Base-by-base conservation (phyloP, 768 basidiomycete genomes). In the Gyrodon lividus region DNA sequence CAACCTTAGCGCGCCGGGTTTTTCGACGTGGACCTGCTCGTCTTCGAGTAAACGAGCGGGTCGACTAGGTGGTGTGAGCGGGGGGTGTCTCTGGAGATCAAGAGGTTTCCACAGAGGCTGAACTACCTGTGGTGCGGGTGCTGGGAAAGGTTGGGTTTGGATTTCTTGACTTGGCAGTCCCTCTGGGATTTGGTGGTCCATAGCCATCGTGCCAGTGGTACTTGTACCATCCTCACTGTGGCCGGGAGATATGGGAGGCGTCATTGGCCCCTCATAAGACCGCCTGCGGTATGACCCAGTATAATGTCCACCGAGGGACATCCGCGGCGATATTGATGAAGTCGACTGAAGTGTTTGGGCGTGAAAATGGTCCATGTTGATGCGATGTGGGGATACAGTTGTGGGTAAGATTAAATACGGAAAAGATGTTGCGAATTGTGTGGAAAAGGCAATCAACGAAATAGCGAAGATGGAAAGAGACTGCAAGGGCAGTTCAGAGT, bases 41-140 rank as follows among this genome's bases (percentile, higher is more conserved):
- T 90, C 84, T 60, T 89, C 86, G 10, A 91, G 72, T 38, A 82
- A 72, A 51, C 83, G 75, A 19, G 74, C 72, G 3, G 85, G 81
- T 10, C 46, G 54, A 28, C 38, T 47, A n/a, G 74, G 74, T 24
- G 72, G 66, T 14, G 71, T 55, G 40, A 43, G 46, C 19, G 54
- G 48, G 20, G 10, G 24, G 13, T 33, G 40, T 8, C 38, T 50
- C 23, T 52, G 45, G 22, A 44, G 33, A 19, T 50, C 40, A 31
- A 20, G 10, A n/a, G 35, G 30, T 28, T 50, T 51, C 63, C 59
- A 58, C 30, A 44, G 44, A 12, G 58, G 48, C 48, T 44, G 55
- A 20, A 50, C 19, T 17, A 43, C 23, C 26, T 55, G 59, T 30
- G 48, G 17, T 34, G 43, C 7, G 23, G 55, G 46, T 8, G 42